Conservation (phyloP, 345 rosid species). For the Acer saccharum region DNA sequence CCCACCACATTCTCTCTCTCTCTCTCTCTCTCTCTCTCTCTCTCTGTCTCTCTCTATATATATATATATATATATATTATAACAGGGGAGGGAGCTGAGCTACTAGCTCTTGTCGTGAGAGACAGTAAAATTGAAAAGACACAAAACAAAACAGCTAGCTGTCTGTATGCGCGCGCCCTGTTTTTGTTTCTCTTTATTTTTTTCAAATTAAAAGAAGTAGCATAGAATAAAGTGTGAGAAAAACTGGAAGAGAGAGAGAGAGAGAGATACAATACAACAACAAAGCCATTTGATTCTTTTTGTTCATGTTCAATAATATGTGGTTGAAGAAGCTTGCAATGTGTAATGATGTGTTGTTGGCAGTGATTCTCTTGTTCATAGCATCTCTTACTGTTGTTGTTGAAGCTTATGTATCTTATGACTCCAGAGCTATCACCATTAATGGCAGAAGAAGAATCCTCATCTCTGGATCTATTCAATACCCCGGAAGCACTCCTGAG, state of each 20-base stretch:
- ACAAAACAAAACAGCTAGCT: conserved; percentile 21
- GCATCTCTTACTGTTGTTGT: conserved; percentile 24
- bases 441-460: conserved; percentile 93
- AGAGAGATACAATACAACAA: background rate
- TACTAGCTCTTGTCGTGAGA: no score
- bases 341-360: conserved; percentile 40
- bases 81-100: no score
- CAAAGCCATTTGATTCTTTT: conserved; percentile 27
- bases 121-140: background rate
- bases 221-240: conserved; percentile 43
- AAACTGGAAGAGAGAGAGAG: conserved; percentile 8
- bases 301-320: conserved; percentile 19
- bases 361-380: conserved; percentile 36
- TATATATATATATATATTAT: no score
- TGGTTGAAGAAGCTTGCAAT: conserved; percentile 41
- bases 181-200: conserved; percentile 6
- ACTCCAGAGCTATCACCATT: conserved; percentile 72
- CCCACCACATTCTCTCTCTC: no score
- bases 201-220: conserved; percentile 28
- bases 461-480: conserved; percentile 97
- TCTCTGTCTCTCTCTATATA: no score
- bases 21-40: no score
- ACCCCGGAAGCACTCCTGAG: conserved; percentile 93
- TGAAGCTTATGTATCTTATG: conserved; percentile 80
- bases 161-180: background rate